Evolutionary conservation across 2,329 filamentous ascomycete genomes (phyloP), one percentile per base, ranked within the genome.

Genomic region (Orbilia quercus): DNA sequence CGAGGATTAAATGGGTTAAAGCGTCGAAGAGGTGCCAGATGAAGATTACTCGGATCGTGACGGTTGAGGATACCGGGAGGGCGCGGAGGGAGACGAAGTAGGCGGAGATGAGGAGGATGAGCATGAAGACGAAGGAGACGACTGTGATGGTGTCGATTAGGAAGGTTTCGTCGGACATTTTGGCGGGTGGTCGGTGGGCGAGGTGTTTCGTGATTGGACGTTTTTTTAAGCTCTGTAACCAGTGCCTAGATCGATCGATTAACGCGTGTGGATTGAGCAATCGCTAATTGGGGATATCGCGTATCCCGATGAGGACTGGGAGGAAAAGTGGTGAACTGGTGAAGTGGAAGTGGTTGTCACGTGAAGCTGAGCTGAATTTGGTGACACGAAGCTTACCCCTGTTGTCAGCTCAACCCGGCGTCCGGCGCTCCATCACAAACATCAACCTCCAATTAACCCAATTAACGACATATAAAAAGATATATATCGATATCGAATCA

Each of bases 1-100:
- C 94, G 80, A 98, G 90, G 80, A 92, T 84, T 81, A 96, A 88
- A 83, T 99, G 95, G 78, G 93, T 94, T 45, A 97, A 85, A 31
- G 91, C 91, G 81, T 97, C 93, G 82, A 96, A 96, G 38, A 91
- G 86, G 83, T 97, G 93, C 94, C 94, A 97, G 82, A 96, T 86
- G 85, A 96, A 96, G 76, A 97, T 88, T 79, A 91, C 83, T 74
- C 92, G 91, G 64, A 85, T 84, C 57, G 88, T 86, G 38, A 82
- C 79, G 0, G 85, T 81, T 9, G 87, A 83, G 0, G 83, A 78
- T 16, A 82, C 79, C 2, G 89, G 86, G 23, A 90, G 85, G 6
- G 72, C 40, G 14, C 60, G 66, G n/a, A 76, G 47, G 1, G 77
- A 77, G 57, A 77, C 51, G 9, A 51, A 34, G 58, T 78, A 77